Evolutionary conservation across 2,329 filamentous ascomycete genomes (phyloP).

Genomic region (Diaporthe destruens): DNA sequence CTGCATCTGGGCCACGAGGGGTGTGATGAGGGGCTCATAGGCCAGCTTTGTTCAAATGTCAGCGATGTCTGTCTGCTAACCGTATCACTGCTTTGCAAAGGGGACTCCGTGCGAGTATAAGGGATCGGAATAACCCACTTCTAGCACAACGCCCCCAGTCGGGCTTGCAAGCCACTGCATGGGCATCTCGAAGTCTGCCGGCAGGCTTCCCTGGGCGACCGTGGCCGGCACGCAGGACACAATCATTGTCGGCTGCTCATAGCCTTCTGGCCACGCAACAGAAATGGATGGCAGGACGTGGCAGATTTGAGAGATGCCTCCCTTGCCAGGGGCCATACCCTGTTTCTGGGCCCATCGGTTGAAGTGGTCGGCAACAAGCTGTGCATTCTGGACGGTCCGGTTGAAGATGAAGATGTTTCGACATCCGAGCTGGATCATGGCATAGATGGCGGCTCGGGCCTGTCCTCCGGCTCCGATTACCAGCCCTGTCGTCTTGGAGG

Average conservation of each 20-base stretch:
- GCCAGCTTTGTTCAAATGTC: conserved; percentile 60
- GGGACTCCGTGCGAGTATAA: neutral
- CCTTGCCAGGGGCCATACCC: conserved; percentile 51
- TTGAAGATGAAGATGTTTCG: conserved; percentile 80
- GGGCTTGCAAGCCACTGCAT: conserved; percentile 76
- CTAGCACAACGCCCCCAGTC: conserved; percentile 80
- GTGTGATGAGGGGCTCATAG: conserved; percentile 78
- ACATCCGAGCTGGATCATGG: conserved; percentile 79
- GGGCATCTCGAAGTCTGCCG: conserved; percentile 78
- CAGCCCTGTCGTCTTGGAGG: conserved; percentile 64
- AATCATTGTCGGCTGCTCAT: conserved; percentile 76
- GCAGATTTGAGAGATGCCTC: conserved; percentile 54
- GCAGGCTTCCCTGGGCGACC: conserved; percentile 68
- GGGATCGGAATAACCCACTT: conserved; percentile 54
- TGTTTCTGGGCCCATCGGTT: conserved; percentile 62
- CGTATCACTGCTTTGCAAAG: neutral
- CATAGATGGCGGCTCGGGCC: conserved; percentile 80
- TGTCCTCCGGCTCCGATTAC: conserved; percentile 77
- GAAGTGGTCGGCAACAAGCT: conserved; percentile 75
- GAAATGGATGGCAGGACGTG: conserved; percentile 69
- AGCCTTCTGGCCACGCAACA: conserved; percentile 72
- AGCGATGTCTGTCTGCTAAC: neutral
- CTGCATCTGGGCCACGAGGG: conserved; percentile 75
- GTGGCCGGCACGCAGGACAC: conserved; percentile 79
- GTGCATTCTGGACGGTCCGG: conserved; percentile 71